These are phyloP conservation scores for Plasmodium gallinaceum DNA, from an alignment of 169 alveolate species.

Conservation along the genomic window DNA sequence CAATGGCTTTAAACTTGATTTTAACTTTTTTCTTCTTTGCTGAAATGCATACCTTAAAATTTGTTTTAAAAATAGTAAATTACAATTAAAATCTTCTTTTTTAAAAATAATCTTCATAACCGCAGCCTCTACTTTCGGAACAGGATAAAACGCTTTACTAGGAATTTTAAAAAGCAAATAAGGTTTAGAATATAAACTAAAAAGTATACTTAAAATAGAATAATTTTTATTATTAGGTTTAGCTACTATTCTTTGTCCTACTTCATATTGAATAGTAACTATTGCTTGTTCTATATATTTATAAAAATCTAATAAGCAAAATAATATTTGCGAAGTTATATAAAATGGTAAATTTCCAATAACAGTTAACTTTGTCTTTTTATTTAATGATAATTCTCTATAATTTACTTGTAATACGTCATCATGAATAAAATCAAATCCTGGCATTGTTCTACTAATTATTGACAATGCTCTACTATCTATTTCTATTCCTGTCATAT, in stretches of 20 bases:
- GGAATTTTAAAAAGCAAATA: conserved; percentile 85
- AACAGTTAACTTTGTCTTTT: conserved; percentile 81
- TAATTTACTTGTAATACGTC: conserved; percentile 90
- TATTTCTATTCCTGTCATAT: conserved; percentile 88
- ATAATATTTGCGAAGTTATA: conserved; percentile 88
- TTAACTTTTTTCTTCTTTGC: conserved; percentile 82
- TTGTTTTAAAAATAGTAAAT: conserved; percentile 80
- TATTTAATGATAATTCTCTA: conserved; percentile 79
- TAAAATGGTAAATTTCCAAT: conserved; percentile 89
- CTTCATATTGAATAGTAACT: conserved; percentile 88
- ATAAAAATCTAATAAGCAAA: conserved; percentile 87
- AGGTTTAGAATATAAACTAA: conserved; percentile 80
- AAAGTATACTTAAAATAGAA: conserved; percentile 84
- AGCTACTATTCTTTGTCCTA: conserved; percentile 87
- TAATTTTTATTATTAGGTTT: conserved; percentile 78
- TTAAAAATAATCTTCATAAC: conserved; percentile 80
- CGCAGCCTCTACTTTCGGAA: conserved; percentile 87
- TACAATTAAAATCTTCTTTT: conserved; percentile 48
- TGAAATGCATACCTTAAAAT: conserved; percentile 79
- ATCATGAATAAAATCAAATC: conserved; percentile 86
- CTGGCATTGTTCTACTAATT: conserved; percentile 86
- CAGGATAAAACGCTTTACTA: conserved; percentile 85
- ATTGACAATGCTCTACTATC: conserved; percentile 89
- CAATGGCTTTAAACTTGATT: conserved; percentile 78
- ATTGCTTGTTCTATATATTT: conserved; percentile 86